Conservation (phyloP, 1,284 basidiomycete species). For the Fomitopsis betulina region DNA sequence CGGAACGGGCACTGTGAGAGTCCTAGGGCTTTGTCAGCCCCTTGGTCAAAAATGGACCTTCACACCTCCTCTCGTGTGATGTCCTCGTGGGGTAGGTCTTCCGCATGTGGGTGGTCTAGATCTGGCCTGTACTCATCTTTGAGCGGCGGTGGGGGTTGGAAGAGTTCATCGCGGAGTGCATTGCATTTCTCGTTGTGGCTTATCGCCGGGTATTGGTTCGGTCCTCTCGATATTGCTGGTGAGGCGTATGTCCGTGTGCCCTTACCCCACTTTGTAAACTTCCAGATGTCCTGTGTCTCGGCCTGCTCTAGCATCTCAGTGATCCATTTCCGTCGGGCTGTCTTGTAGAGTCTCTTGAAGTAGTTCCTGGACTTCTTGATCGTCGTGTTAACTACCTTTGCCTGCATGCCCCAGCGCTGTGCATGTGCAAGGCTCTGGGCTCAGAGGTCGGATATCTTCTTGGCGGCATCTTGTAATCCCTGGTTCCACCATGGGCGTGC, state of each 20-base stretch:
- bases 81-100: background rate
- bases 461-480: background rate
- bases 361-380: conserved; percentile 3
- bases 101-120: background rate
- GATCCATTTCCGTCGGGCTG: background rate
- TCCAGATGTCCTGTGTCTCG: background rate
- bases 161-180: conserved; percentile 12
- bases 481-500: conserved; percentile 5
- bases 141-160: conserved; percentile 12
- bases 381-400: background rate
- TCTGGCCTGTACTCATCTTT: background rate
- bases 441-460: background rate
- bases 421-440: conserved; percentile 1
- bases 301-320: background rate
- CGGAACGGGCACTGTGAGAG: conserved; percentile 9
- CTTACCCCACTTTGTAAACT: conserved; percentile 1
- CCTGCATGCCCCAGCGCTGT: conserved; percentile 8
- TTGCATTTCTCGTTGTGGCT: background rate
- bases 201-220: background rate
- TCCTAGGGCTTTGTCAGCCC: conserved; percentile 17
- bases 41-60: conserved; percentile 8
- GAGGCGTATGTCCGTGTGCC: conserved; percentile 1
- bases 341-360: conserved; percentile 5
- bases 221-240: conserved; percentile 4
- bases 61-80: conserved; percentile 12